Evolutionary conservation across 768 basidiomycete genomes (phyloP), one percentile per base, ranked within the genome.

Genomic region (Phlebiopsis flavidoalba): DNA sequence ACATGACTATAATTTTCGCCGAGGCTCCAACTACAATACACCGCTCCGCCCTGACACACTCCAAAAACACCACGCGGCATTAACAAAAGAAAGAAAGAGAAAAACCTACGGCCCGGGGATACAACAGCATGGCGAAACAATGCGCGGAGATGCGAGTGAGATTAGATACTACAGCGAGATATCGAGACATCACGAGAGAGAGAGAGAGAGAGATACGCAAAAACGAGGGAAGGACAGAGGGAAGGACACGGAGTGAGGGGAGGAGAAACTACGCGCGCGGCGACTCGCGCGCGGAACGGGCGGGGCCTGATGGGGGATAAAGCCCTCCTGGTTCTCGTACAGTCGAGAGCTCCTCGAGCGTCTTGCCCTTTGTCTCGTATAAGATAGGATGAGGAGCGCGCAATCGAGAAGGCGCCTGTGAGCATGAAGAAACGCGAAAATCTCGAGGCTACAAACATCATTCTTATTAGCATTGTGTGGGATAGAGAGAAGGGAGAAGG

Each of bases 391-490:
- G 22, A 80, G 70, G 53, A 76, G 61, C 5, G 79, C n/a, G n/a
- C n/a, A n/a, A n/a, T 79, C 21, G 78, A 76, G 54, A 72, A 63
- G 58, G 75, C 65, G 43, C 78, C 78, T 0, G 77, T 76, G 31
- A 79, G 56, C 78, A 77, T 80, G 73, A 79, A 78, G 56, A 79
- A n/a, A 68, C n/a, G 76, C 77, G 58, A 79, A 79, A 59, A 80
- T 73, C 65, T 80, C 70, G 15, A 80, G 67, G 60, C 77, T 73
- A 62, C 54, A 36, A 2, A n/a, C 26, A 5, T n/a, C n/a, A 47
- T 46, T 33, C n/a, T 26, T 10, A 43, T 58, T 57, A 53, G 53
- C 19, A n/a, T 26, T 8, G 24, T 21, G 26, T 31, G 6, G 6
- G n/a, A 24, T 48, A 12, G 19, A 17, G 35, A 6, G n/a, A 50